Base-by-base conservation (phyloP, 305 asterid species). In the Rubia tinctorum region DNA sequence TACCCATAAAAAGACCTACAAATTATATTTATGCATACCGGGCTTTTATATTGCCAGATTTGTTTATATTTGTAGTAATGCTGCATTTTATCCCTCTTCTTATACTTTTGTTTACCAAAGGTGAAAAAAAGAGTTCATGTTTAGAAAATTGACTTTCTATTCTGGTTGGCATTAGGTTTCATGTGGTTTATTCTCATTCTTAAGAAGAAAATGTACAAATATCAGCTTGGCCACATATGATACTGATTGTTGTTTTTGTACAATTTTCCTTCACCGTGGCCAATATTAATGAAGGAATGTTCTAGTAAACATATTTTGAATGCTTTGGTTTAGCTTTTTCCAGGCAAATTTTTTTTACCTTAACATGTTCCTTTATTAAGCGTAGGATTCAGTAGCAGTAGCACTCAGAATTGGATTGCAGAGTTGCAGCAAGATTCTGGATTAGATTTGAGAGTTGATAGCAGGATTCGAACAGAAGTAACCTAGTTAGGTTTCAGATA, bases 201-300 rank as follows among this genome's bases (percentile, higher is more conserved):
- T 70, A 95, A 95, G 91, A 95, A 92, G 95, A 89, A 84, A 92
- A 86, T 84, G 95, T 95, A 95, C 90, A 95, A 95, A 87, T 95
- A 95, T 87, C 99, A 95, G 75, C 92, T 95, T 77, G 88, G 99
- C 80, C 96, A 0, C 99, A 95, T 75, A 95, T 95, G 99, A 95
- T 95, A 78, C 82, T 95, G 77, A 95, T 92, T 82, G 97, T 92
- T 84, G 98, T 95, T 74, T 92, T 95, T 82, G 86, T 96, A 2
- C 99, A 95, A 80, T 92, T 98, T 27, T 83, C 99, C 56, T 95
- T 95, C 79, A 95, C 98, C 0, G 98, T 92, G 78, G 98, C 97
- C 70, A 95, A 92, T 81, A 92, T 95, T 69, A 92, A 92, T 45
- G 97, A 95, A 83, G 98, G 99, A 83, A 92, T 91, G 72, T 91